Base-by-base conservation (phyloP, 2,329 filamentous ascomycete species). In the Blastomyces parvus region DNA sequence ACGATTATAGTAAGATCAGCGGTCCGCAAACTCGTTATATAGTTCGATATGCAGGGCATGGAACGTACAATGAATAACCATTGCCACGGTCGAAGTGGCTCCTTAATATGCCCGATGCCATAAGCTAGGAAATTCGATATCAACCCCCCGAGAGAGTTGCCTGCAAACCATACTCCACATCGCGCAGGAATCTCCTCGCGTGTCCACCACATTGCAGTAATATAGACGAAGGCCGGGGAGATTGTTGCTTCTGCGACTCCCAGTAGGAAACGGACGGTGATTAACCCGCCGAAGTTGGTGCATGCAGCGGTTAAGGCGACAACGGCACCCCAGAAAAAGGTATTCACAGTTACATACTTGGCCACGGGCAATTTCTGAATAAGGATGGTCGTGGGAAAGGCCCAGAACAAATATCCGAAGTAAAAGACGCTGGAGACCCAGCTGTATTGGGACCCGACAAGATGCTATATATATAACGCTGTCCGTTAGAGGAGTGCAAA, bases 131-230 rank as follows among this genome's bases (percentile, higher is more conserved):
- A 62, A 19, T 44, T 56, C 1, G 27, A 53, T 25, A 62, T 9
- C 22, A 62, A n/a, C 19, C 46, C 50, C 11, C 46, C 60, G 14
- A 62, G n/a, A 19, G 46, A 69, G 58, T 67, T 71, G 3, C 70
- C 72, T 7, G 68, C 69, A 60, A 84, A 85, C 83, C 83, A 86
- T 30, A 84, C 77, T 3, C 82, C 82, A 0, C 82, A 82, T 2
- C 83, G 76, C 3, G 74, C 74, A 1, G 83, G 82, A 66, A 83
- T 82, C 69, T 84, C 82, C 61, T 83, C 80, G 42, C 82, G 80
- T 0, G 81, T 83, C 66, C 84, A 84, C 81, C 81, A 84, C 4
- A 80, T 82, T 0, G 78, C 79, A 0, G 81, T 84, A 62, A 85
- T 76, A 67, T 83, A 81, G 75, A 85, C 82, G 67, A 84, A 82